phyloP scores from a whole-genome alignment of 2,329 filamentous ascomycete species.

The Fonsecaea erecta region DNA sequence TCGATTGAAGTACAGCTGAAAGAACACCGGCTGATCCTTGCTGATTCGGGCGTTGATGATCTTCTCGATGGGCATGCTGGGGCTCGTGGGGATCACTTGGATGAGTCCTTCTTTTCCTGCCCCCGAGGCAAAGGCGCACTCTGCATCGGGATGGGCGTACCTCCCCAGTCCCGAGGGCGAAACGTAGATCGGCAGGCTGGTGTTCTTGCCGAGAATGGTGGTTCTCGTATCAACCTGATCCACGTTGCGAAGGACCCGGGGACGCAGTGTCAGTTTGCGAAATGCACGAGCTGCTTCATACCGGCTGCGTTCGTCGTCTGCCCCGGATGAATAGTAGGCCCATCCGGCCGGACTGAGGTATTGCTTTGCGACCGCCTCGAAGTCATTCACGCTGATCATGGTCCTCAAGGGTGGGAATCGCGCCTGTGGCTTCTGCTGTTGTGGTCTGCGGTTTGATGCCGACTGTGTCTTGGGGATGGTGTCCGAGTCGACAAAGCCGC shows the following conservation, averaged over 20 bases:
- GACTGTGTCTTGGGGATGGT: conserved; percentile 6
- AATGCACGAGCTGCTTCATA: conserved; percentile 44
- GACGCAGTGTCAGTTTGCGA: conserved; percentile 53
- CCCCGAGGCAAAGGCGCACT: conserved; percentile 44
- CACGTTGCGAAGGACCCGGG: conserved; percentile 52
- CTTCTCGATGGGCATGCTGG: conserved; percentile 21
- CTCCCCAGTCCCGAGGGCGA: conserved; percentile 49
- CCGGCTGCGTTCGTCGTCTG: conserved; percentile 29
- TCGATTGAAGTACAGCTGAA: conserved; percentile 60
- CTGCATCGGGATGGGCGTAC: conserved; percentile 43
- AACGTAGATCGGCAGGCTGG: conserved; percentile 49
- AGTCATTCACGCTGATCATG: conserved; percentile 47
- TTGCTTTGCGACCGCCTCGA: conserved; percentile 44
- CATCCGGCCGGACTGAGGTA: conserved; percentile 32
- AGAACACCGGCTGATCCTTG: conserved; percentile 27
- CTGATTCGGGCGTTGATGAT: conserved; percentile 16
- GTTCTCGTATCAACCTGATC: conserved; percentile 45
- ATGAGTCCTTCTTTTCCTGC: conserved; percentile 42
- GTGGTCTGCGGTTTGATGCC: not conserved
- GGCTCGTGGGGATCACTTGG: conserved; percentile 21
- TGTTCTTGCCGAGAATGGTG: conserved; percentile 41
- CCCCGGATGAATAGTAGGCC: conserved; percentile 27
- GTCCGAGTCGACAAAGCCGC: conserved; percentile 19
- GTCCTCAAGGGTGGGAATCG: conserved; percentile 39
- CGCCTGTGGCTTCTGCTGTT: conserved; percentile 4